Evolutionary conservation across 352 stramenopile genomes (phyloP).

Genomic region (Phytopythium sindhum): DNA sequence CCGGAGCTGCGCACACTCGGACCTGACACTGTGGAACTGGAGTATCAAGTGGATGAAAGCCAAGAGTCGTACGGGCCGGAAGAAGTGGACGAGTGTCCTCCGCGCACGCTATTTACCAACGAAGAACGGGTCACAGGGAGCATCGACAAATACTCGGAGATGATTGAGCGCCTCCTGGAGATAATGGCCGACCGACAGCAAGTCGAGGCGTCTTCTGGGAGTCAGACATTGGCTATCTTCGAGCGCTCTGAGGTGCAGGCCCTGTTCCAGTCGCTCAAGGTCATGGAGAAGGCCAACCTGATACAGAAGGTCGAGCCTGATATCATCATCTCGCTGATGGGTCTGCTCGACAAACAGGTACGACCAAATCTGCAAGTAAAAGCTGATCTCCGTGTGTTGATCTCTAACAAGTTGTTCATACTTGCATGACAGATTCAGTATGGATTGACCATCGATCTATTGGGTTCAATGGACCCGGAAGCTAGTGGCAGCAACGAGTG

Average conservation of each 20-base stretch:
- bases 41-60: conserved; percentile 1
- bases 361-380: no score
- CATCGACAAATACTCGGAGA: conserved; percentile 65
- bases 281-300: conserved; percentile 61
- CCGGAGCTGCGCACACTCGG: neutral
- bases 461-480: neutral
- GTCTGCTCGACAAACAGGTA: conserved; percentile 56
- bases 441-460: conserved; percentile 3
- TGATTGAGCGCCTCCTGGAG: conserved; percentile 40
- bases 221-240: conserved; percentile 40
- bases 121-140: conserved; percentile 50
- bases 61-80: neutral
- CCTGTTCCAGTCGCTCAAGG: conserved; percentile 60
- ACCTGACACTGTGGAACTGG: conserved; percentile 8
- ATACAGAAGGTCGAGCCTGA: conserved; percentile 53
- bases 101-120: conserved; percentile 40
- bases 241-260: conserved; percentile 48
- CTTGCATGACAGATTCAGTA: neutral
- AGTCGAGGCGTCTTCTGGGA: conserved; percentile 18
- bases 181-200: conserved; percentile 32
- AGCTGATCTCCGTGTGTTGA: neutral
- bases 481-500: conserved; percentile 28
- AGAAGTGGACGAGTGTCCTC: conserved; percentile 23
- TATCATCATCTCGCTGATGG: conserved; percentile 56
- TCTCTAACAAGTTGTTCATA: neutral